Evolutionary conservation across 225 moss, liverwort and hornwort genomes (phyloP).

Genomic region (Pseudisothecium myosuroides): DNA sequence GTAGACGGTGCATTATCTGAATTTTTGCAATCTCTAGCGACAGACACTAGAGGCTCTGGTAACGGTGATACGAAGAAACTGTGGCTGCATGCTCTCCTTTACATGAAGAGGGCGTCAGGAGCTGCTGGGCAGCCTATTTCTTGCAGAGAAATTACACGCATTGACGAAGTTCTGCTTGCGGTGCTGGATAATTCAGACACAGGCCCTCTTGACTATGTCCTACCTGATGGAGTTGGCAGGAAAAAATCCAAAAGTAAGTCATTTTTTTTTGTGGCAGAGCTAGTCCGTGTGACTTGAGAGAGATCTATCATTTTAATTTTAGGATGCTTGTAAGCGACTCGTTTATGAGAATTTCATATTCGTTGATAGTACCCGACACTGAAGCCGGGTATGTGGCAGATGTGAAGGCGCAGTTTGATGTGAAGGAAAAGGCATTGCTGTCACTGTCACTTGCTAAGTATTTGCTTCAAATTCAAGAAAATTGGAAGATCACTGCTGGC

Average conservation of each 20-base stretch:
- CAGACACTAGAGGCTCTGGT: background rate
- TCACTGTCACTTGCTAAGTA: constrained; percentile 64
- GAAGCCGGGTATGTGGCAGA: constrained; percentile 7
- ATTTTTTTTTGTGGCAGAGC: background rate
- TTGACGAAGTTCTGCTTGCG: constrained; percentile 12
- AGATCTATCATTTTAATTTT: background rate
- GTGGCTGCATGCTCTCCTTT: constrained; percentile 57
- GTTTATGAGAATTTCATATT: background rate
- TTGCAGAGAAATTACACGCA: background rate
- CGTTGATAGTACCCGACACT: background rate
- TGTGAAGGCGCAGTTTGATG: background rate
- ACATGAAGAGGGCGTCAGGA: constrained; percentile 15
- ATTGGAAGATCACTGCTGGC: constrained; percentile 44
- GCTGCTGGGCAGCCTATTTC: constrained; percentile 5
- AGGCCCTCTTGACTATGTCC: background rate
- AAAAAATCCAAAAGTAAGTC: constrained; percentile 17
- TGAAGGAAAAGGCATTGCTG: constrained; percentile 46
- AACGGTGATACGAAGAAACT: constrained; percentile 23
- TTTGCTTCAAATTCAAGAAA: constrained; percentile 69
- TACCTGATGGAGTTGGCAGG: constrained; percentile 1
- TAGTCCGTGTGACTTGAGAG: background rate
- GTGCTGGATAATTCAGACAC: constrained; percentile 13
- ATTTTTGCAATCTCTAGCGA: constrained; percentile 17
- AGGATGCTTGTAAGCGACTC: background rate
- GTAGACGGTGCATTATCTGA: constrained; percentile 64